Conservation (phyloP, 495 filamentous ascomycete genomes). For the Neurospora sp. region DNA sequence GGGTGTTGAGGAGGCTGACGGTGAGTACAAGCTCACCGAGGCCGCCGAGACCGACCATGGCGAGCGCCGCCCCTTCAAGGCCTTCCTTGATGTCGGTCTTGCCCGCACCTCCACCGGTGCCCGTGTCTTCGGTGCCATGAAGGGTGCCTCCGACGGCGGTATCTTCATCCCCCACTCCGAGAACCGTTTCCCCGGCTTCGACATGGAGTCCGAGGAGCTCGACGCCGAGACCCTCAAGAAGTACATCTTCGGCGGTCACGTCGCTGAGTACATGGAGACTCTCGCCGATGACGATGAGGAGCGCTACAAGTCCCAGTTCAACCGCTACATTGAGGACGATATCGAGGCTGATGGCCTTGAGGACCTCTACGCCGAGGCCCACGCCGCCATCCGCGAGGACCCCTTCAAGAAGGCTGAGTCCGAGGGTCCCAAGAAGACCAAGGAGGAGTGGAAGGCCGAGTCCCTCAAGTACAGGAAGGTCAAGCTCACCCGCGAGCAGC, state of each 20-base stretch:
- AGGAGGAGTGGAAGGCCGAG: constrained; percentile 96
- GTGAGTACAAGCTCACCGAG: constrained; percentile 90
- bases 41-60: constrained; percentile 73
- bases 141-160: constrained; percentile 97
- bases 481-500: constrained; percentile 76
- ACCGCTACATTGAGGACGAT: constrained; percentile 92
- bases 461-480: constrained; percentile 69
- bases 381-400: constrained; percentile 95
- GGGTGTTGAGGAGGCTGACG: constrained; percentile 90
- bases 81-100: constrained; percentile 94
- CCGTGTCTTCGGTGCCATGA: constrained; percentile 98
- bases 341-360: constrained; percentile 94
- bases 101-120: constrained; percentile 93
- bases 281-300: constrained; percentile 99
- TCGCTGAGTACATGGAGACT: constrained; percentile 99
- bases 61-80: constrained; percentile 97
- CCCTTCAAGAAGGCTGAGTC: constrained; percentile 89
- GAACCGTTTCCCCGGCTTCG: constrained; percentile 97
- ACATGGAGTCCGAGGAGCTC: constrained; percentile 92
- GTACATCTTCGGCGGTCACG: constrained; percentile 98
- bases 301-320: constrained; percentile 96
- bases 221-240: constrained; percentile 93
- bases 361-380: constrained; percentile 90
- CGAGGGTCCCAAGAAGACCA: constrained; percentile 74
- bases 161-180: constrained; percentile 96